Percentiles rank a stretch among this genome's conserved stretches.
Conservation (phyloP, 306 rosid genomes). For the Elaeagnus macrophylla region DNA sequence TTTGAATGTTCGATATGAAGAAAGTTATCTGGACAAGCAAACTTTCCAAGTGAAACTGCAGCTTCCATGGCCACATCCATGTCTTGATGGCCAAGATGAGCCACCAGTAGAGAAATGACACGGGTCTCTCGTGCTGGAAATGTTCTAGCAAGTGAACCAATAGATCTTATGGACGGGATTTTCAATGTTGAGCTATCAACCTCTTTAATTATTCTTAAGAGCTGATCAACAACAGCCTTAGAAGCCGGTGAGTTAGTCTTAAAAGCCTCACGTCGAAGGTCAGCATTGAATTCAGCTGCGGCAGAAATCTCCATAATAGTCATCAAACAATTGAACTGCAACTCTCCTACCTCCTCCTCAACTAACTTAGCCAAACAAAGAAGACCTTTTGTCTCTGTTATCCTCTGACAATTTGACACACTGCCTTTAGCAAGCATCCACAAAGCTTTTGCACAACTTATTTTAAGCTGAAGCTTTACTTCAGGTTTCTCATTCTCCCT, state of each 20-base stretch:
- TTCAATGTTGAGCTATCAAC: slow-evolving; percentile 42
- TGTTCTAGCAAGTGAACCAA: slow-evolving; percentile 76
- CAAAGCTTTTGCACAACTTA: slow-evolving; percentile 59
- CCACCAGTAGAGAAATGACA: slow-evolving; percentile 51
- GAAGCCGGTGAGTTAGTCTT: slow-evolving; percentile 67
- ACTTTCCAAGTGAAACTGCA: slow-evolving; percentile 50
- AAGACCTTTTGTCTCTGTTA: slow-evolving; percentile 71
- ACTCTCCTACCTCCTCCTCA: slow-evolving; percentile 61
- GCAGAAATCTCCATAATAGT: slow-evolving; percentile 58
- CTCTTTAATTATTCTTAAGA: slow-evolving; percentile 50
- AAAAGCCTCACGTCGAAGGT: slow-evolving; percentile 57
- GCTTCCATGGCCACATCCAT: slow-evolving; percentile 54
- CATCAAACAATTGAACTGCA: slow-evolving; percentile 66
- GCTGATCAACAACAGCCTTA: slow-evolving; percentile 73
- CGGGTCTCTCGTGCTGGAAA: slow-evolving; percentile 83
- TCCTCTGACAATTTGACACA: slow-evolving; percentile 53
- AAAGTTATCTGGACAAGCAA: slow-evolving; percentile 57
- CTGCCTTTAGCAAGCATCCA: slow-evolving; percentile 75
- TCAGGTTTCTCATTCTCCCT: slow-evolving; percentile 67
- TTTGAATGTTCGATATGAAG: slow-evolving; percentile 60
- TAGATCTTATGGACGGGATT: slow-evolving; percentile 48
- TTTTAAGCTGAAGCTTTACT: slow-evolving; percentile 47
- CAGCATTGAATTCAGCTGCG: slow-evolving; percentile 62
- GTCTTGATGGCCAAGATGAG: slow-evolving; percentile 40
- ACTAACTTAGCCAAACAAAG: slow-evolving; percentile 77